Conservation (phyloP, 2,329 filamentous ascomycete genomes). For the Dactylellina parvicollis region DNA sequence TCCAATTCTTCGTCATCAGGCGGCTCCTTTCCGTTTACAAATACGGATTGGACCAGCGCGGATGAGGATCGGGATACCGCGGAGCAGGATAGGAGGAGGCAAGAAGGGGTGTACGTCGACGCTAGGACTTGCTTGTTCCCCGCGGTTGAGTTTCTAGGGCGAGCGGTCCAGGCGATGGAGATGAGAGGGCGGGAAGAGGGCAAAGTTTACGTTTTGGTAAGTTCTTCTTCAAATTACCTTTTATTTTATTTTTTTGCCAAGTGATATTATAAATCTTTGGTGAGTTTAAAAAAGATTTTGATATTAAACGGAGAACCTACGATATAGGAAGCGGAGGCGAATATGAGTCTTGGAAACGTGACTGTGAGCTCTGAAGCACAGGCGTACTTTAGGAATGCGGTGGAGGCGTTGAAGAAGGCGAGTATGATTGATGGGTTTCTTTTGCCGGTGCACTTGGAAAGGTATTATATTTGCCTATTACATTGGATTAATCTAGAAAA, state of each 20-base stretch:
- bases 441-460: conserved; percentile 36
- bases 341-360: conserved; percentile 51
- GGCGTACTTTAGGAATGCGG: conserved; percentile 36
- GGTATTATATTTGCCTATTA: conserved; percentile 10
- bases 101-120: conserved; percentile 49
- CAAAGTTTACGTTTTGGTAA: conserved; percentile 44
- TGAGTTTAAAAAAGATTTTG: background rate
- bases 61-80: conserved; percentile 47
- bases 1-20: conserved; percentile 42
- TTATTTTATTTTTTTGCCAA: background rate
- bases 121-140: conserved; percentile 50
- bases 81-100: conserved; percentile 41
- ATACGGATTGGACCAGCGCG: conserved; percentile 49
- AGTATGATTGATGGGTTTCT: conserved; percentile 45
- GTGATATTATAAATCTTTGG: background rate
- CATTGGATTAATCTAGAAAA: no score
- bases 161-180: conserved; percentile 33
- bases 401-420: conserved; percentile 43
- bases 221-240: conserved; percentile 13
- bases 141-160: conserved; percentile 39
- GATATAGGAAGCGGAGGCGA: conserved; percentile 49
- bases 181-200: background rate
- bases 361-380: conserved; percentile 46
- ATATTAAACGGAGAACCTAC: conserved; percentile 7
- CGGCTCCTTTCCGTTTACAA: conserved; percentile 48